Evolutionary conservation across 2,329 filamentous ascomycete genomes (phyloP), one percentile per base, ranked within the genome.

Genomic region (Fusarium coffeatum): DNA sequence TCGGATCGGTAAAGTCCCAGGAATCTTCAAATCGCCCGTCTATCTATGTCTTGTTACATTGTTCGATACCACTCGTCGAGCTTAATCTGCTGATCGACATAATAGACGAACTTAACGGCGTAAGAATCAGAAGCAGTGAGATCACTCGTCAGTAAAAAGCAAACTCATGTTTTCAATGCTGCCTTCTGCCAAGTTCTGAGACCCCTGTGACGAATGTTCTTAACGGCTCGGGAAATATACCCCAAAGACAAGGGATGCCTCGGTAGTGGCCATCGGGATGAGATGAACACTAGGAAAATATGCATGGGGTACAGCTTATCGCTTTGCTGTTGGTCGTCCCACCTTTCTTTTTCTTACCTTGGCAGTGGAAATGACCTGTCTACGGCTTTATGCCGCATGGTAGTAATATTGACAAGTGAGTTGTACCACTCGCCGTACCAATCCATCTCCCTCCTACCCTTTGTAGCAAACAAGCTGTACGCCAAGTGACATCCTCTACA

Each of bases 81-180:
- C 49, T 51, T 51, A 41, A 51, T 27, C 23, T 41, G 23, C 18
- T 51, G 49, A 51, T 51, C 49, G 49, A 7, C 49, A 51, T 51
- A 51, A 12, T 2, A 5, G 30, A 28, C 2, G 12, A 27, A 28
- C 18, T 10, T 28, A n/a, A 20, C 5, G 22, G 18, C 22, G 11
- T 27, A 15, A 47, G 9, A 13, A 12, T 20, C 8, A 28, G 18
- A n/a, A 27, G 10, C 6, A 37, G 6, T 28, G 7, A 41, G n/a
- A 25, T 18, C 9, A 15, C 30, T 27, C 12, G 9, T 25, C 13
- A 12, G 12, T 22, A 23, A n/a, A 16, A 51, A 10, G 15, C 13
- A 10, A 11, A 12, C 12, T 28, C 2, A 28, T n/a, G 18, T 28
- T 20, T 51, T 27, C 18, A 8, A 25, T 23, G 47, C 10, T 23